Conservation (phyloP, 305 asterid species). For the Petunia hybrid region DNA sequence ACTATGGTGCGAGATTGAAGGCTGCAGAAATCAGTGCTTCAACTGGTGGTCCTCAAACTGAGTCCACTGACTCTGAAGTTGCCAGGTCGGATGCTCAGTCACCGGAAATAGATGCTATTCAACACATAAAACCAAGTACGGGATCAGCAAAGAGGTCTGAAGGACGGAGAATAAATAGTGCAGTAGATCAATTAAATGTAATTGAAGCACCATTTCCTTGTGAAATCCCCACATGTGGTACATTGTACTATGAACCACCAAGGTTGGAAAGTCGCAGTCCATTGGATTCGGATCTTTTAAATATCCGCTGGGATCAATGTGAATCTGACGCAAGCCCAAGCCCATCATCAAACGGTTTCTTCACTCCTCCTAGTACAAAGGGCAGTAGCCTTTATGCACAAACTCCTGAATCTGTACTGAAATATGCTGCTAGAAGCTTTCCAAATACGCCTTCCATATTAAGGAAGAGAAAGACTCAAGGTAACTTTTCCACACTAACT, state of each 20-base stretch:
- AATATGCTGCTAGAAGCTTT: constrained; percentile 84
- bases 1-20: background rate
- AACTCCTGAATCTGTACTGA: constrained; percentile 86
- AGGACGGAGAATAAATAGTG: constrained; percentile 39
- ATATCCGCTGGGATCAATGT: constrained; percentile 48
- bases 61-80: constrained; percentile 47
- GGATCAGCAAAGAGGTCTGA: constrained; percentile 42
- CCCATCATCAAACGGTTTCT: constrained; percentile 49
- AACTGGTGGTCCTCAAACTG: constrained; percentile 42
- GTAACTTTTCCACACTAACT: constrained; percentile 36
- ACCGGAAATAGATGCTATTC: constrained; percentile 47
- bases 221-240: constrained; percentile 56
- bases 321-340: constrained; percentile 54
- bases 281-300: constrained; percentile 47
- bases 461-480: constrained; percentile 69
- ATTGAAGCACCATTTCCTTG: constrained; percentile 46
- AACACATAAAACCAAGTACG: constrained; percentile 36
- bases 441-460: constrained; percentile 88
- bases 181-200: constrained; percentile 47
- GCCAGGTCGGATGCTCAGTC: constrained; percentile 44
- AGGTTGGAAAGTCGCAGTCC: constrained; percentile 45
- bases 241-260: constrained; percentile 79
- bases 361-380: constrained; percentile 72
- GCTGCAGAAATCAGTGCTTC: constrained; percentile 44
- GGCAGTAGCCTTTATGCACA: constrained; percentile 51